Evolutionary conservation across 169 alveolate genomes (phyloP).

Genomic region (Plasmodium vinckei): DNA sequence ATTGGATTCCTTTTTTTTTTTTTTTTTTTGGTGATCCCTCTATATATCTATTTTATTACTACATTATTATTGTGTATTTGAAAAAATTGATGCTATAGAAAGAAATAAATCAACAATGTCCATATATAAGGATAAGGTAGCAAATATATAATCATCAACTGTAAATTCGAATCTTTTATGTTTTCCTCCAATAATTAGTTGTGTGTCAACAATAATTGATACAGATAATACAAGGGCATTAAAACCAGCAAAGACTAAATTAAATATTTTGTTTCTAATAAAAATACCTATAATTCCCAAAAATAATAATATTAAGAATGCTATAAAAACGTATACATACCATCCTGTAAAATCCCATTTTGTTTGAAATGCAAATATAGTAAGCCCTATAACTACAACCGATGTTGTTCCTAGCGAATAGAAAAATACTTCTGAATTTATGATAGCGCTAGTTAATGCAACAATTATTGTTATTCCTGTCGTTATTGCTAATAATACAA

Average conservation of each 20-base stretch:
- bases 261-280: conserved; percentile 39
- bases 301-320: conserved; percentile 67
- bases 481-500: conserved; percentile 60
- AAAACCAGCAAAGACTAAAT: conserved; percentile 78
- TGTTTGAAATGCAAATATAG: conserved; percentile 86
- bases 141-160: conserved; percentile 94
- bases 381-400: conserved; percentile 81
- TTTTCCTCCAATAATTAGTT: conserved; percentile 93
- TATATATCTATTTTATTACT: conserved; percentile 18
- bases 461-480: conserved; percentile 62
- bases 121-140: conserved; percentile 91
- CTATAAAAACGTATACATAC: conserved; percentile 79
- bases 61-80: conserved; percentile 31
- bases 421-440: conserved; percentile 76
- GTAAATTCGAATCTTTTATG: conserved; percentile 89
- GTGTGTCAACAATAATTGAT: conserved; percentile 92
- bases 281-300: conserved; percentile 77
- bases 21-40: background rate
- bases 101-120: conserved; percentile 91
- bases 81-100: conserved; percentile 81
- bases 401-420: conserved; percentile 86
- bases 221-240: conserved; percentile 89
- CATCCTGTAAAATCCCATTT: conserved; percentile 88
- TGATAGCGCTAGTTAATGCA: conserved; percentile 49
- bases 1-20: no score